Percentiles rank a stretch among this genome's conserved stretches.
Evolutionary conservation across 805 yeast genomes (phyloP).

Genomic region (Kuraishia ogatae): DNA sequence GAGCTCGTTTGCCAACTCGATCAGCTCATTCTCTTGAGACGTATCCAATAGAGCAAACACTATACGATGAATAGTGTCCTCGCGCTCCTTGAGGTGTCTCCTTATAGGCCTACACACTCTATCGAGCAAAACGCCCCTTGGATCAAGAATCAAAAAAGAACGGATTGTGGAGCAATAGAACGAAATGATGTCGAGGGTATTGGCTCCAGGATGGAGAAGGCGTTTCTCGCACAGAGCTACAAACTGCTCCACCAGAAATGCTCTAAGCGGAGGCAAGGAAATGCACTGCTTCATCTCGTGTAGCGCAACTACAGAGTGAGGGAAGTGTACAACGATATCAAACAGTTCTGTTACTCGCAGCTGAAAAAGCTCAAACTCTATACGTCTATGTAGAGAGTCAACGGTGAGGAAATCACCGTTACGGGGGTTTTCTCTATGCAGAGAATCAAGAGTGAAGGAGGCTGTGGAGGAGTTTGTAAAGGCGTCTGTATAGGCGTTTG

Average conservation of each 20-base stretch:
- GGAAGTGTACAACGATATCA: conserved; percentile 46
- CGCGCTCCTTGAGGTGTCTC: conserved; percentile 58
- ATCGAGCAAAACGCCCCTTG: conserved; percentile 76
- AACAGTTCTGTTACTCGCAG: conserved; percentile 51
- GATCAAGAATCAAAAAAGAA: conserved; percentile 71
- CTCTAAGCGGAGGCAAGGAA: conserved; percentile 33
- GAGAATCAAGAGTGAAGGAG: too few species aligned
- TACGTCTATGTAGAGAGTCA: conserved; percentile 11
- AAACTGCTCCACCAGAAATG: conserved; percentile 42
- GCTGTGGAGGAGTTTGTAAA: too few species aligned
- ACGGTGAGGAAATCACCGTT: too few species aligned
- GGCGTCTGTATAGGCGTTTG: too few species aligned
- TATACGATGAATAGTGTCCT: conserved; percentile 61
- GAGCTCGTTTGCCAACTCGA: conserved; percentile 51
- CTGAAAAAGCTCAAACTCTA: conserved; percentile 17
- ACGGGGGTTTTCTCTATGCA: too few species aligned
- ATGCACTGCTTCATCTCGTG: conserved; percentile 50
- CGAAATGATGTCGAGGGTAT: conserved; percentile 63
- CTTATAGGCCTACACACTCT: conserved; percentile 72
- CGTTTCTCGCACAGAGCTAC: conserved; percentile 31
- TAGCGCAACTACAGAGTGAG: conserved; percentile 43
- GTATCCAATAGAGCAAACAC: conserved; percentile 62
- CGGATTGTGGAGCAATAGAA: conserved; percentile 65
- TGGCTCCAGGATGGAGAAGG: conserved; percentile 72
- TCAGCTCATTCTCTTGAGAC: conserved; percentile 30